A percentile compares a stretch with the other conserved stretches of the same genome.
phyloP scores from a whole-genome alignment of 2,329 filamentous ascomycete genomes.

The Hypomyces rosellus region DNA sequence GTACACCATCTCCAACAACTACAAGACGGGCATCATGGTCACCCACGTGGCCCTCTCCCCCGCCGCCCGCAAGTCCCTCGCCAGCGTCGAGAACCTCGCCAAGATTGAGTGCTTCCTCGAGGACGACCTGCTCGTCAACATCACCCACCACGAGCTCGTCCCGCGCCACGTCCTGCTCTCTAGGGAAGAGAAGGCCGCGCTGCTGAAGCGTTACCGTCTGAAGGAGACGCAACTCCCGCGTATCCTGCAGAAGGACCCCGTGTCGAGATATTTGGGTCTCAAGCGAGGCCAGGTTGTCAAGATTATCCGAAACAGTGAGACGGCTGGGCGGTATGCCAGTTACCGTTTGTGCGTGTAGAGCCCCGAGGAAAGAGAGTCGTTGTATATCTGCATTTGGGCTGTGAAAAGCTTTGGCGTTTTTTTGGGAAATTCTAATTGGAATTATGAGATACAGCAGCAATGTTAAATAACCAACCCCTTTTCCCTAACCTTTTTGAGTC shows the following conservation, averaged over 20 bases:
- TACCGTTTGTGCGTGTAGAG: constrained; percentile 65
- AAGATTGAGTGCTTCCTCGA: constrained; percentile 94
- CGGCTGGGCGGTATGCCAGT: constrained; percentile 91
- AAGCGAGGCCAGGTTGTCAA: constrained; percentile 93
- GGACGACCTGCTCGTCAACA: constrained; percentile 94
- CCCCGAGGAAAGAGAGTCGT: not conserved
- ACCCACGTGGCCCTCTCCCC: constrained; percentile 76
- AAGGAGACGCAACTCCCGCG: constrained; percentile 97
- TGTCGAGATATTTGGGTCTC: constrained; percentile 85
- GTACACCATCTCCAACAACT: constrained; percentile 71
- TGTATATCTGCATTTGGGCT: constrained; percentile 10
- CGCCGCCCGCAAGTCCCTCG: constrained; percentile 80
- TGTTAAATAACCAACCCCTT: not conserved
- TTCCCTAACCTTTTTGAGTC: too few relatives aligned
- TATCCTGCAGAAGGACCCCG: constrained; percentile 85
- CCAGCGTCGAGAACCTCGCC: constrained; percentile 66
- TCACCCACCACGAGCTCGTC: constrained; percentile 94
- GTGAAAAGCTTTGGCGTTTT: constrained; percentile 9
- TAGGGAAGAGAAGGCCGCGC: constrained; percentile 76
- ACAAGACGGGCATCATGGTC: constrained; percentile 86
- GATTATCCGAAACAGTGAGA: constrained; percentile 94
- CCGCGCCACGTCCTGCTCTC: constrained; percentile 89
- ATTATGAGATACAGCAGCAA: constrained; percentile 6
- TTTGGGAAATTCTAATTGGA: constrained; percentile 3
- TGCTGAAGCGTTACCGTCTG: constrained; percentile 84